Base-by-base conservation (phyloP, 2,329 filamentous ascomycete genomes). In the Penicillium polonicum region DNA sequence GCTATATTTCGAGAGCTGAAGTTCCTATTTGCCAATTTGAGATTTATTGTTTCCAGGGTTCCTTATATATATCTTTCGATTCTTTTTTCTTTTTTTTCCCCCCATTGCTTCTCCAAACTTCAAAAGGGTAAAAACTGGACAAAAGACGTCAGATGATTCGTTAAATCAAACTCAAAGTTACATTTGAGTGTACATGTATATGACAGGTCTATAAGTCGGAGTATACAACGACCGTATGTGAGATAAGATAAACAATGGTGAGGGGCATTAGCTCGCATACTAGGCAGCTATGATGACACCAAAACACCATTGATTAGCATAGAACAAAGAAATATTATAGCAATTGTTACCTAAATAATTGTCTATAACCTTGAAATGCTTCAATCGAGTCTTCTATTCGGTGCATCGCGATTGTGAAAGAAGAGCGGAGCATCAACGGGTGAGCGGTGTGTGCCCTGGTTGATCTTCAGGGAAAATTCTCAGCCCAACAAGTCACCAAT, bases 161-260 rank as follows among this genome's bases (percentile, higher is more conserved):
- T 21, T 3, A n/a, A 48, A 23, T 25, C 9, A 35, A 21, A 25
- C n/a, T 2, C 2, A 25, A 13, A 19, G n/a, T n/a, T 15, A 8
- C 13, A n/a, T 17, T 21, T 17, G 6, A 15, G 19, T 29, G 9
- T 43, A 19, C 2, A 46, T 27, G 0, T 36, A 48, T 49, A 25
- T 35, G 45, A 33, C 17, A 43, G 45, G 56, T 36, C 60, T 60
- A 52, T 55, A 49, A 55, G 58, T 60, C 52, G 55, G 52, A 48
- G 49, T 51, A 25, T 48, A 48, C 15, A 25, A 36, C 31, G 3
- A 12, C 8, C 9, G 31, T n/a, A 48, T 51, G 48, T 8, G 23
- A 65, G 65, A 67, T 67, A 67, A 67, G 65, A 67, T 67, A 67
- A 67, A 60, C 64, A 64, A 63, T 57, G 60, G 61, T 60, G 65